A percentile compares a stretch with the other conserved stretches of the same genome.
These are phyloP conservation scores for Geotrichum reessii DNA, from an alignment of 1,139 yeast species.

Conservation along the genomic window DNA sequence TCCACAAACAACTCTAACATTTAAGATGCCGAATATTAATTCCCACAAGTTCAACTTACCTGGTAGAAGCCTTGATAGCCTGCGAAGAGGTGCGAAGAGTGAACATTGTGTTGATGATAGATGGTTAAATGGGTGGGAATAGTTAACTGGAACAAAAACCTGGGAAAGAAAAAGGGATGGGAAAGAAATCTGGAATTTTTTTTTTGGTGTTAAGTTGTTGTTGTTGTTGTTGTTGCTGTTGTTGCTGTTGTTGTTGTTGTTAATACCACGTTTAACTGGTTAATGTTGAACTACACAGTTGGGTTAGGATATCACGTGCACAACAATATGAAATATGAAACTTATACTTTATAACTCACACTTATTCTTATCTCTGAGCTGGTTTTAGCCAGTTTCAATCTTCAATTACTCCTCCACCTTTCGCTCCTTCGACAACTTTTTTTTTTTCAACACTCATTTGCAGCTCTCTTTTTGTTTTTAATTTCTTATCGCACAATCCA, in stretches of 20 bases:
- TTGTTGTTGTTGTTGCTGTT: no score
- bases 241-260: no score
- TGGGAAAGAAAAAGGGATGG: background rate
- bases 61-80: constrained; percentile 23
- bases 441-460: background rate
- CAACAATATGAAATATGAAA: no score
- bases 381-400: background rate
- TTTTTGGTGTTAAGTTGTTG: background rate
- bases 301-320: background rate
- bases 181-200: no score
- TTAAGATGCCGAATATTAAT: background rate
- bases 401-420: background rate
- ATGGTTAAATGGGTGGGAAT: background rate
- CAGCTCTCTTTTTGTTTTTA: background rate
- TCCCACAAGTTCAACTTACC: constrained; percentile 21
- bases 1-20: background rate
- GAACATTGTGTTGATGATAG: constrained; percentile 25
- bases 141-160: no score
- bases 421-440: background rate
- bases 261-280: no score
- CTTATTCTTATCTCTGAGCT: background rate
- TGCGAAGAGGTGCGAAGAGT: constrained; percentile 32
- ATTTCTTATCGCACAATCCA: background rate
- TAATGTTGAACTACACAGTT: no score
- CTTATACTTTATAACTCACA: background rate